Conservation (phyloP, 495 filamentous ascomycete genomes). For the Choiromyces venosus region DNA sequence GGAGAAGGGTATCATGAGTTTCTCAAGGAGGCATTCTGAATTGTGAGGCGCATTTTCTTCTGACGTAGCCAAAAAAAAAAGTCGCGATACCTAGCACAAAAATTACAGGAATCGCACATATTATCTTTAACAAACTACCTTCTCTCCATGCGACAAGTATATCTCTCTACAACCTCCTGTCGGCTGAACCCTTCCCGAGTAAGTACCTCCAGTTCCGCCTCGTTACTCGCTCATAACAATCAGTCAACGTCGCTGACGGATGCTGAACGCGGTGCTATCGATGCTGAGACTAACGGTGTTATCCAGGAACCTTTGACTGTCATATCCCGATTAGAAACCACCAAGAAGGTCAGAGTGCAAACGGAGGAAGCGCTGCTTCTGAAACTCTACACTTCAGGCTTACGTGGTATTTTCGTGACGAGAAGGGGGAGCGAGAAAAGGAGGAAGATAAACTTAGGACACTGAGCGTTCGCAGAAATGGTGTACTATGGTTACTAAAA, state of each 20-base stretch:
- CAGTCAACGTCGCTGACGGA: slow-evolving; percentile 53
- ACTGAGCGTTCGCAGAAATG: slow-evolving; percentile 63
- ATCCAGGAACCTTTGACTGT: slow-evolving; percentile 74
- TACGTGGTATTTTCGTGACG: slow-evolving; percentile 38
- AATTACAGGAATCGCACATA: slow-evolving; percentile 76
- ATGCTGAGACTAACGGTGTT: slow-evolving; percentile 73
- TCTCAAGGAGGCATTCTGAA: slow-evolving; percentile 89
- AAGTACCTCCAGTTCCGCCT: slow-evolving; percentile 45
- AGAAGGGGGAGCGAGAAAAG: slow-evolving; percentile 57
- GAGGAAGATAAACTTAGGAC: slow-evolving; percentile 63
- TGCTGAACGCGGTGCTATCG: slow-evolving; percentile 68
- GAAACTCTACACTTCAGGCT: slow-evolving; percentile 55
- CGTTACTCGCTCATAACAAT: slow-evolving; percentile 43
- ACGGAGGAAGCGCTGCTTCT: slow-evolving; percentile 60
- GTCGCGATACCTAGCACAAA: slow-evolving; percentile 18
- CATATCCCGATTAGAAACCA: slow-evolving; percentile 69
- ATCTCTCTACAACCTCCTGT: slow-evolving; percentile 66
- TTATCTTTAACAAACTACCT: slow-evolving; percentile 69
- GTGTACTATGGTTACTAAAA: slow-evolving; percentile 74
- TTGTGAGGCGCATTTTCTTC: slow-evolving; percentile 54
- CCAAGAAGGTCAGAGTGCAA: slow-evolving; percentile 72
- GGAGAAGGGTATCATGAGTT: too few species aligned
- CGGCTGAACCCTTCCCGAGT: slow-evolving; percentile 49
- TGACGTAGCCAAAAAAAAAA: background rate
- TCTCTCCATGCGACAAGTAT: slow-evolving; percentile 74